Evolutionary conservation across 352 stramenopile genomes (phyloP).

Genomic region (Phytophthora hibernalis): DNA sequence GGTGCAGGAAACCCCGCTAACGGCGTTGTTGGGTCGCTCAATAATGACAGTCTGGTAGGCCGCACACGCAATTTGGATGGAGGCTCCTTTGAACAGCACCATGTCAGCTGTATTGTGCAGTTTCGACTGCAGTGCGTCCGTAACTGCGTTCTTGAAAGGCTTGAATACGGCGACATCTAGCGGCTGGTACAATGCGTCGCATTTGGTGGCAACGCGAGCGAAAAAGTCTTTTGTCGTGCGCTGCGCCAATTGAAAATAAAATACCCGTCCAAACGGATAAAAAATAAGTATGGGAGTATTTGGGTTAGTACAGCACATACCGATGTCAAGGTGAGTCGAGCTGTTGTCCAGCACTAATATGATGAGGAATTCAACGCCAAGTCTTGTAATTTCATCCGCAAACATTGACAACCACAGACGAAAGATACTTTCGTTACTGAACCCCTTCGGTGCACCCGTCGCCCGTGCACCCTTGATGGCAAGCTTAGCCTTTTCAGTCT

Average conservation of each 20-base stretch:
- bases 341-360: slow-evolving; percentile 20
- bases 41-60: slow-evolving; percentile 10
- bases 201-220: not conserved
- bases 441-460: slow-evolving; percentile 19
- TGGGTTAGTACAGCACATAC: slow-evolving; percentile 4
- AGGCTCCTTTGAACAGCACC: slow-evolving; percentile 2
- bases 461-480: not conserved
- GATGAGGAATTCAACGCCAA: not conserved
- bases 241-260: too few species aligned
- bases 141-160: not conserved
- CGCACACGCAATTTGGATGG: slow-evolving; percentile 15
- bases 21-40: not conserved
- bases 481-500: not conserved
- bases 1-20: slow-evolving; percentile 22
- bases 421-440: slow-evolving; percentile 19
- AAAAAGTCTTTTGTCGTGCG: too few species aligned
- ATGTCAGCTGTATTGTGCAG: not conserved
- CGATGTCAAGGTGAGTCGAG: slow-evolving; percentile 15
- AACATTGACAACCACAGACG: slow-evolving; percentile 16
- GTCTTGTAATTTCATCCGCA: too few species aligned
- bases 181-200: slow-evolving; percentile 9
- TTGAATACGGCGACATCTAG: slow-evolving; percentile 16
- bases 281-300: too few species aligned
- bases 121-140: slow-evolving; percentile 2
- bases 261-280: too few species aligned